Percentiles rank a stretch among this genome's conserved stretches.
phyloP scores from a whole-genome alignment of 2,329 filamentous ascomycete genomes.

The Pseudopithomyces chartarum region DNA sequence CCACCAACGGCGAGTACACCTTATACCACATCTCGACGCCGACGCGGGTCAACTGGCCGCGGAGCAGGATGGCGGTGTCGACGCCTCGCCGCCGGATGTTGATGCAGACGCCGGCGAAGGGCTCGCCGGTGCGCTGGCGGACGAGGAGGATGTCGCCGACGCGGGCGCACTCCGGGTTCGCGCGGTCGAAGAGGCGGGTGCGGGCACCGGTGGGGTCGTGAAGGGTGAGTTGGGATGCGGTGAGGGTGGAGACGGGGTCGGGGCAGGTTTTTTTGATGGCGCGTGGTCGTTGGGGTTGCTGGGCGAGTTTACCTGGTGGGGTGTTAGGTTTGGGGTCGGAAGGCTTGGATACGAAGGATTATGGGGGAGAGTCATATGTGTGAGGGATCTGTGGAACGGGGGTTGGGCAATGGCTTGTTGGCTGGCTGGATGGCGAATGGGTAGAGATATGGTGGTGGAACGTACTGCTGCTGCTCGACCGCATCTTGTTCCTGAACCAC shows the following conservation, averaged over 20 bases:
- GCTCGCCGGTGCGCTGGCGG: conserved; percentile 81
- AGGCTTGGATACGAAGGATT: not conserved
- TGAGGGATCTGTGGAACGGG: too few relatives aligned
- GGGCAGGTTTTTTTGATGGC: conserved; percentile 59
- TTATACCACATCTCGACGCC: conserved; percentile 99
- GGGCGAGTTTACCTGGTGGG: conserved; percentile 3
- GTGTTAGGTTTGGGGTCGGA: conserved; percentile 6
- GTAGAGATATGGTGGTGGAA: not conserved
- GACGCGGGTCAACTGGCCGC: conserved; percentile 83
- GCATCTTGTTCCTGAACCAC: conserved; percentile 5
- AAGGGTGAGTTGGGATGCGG: conserved; percentile 68
- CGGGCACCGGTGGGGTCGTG: conserved; percentile 88
- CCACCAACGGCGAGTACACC: conserved; percentile 86
- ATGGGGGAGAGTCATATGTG: not conserved
- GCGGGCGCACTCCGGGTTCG: conserved; percentile 78
- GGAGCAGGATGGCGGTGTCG: conserved; percentile 84
- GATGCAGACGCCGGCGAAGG: conserved; percentile 87
- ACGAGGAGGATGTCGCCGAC: conserved; percentile 92
- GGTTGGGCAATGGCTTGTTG: not conserved
- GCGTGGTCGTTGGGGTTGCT: conserved; percentile 56
- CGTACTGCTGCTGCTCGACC: conserved; percentile 1
- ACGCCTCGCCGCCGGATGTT: conserved; percentile 83
- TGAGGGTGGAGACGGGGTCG: conserved; percentile 71
- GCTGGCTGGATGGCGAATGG: not conserved
- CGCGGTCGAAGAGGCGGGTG: conserved; percentile 76